Percentiles rank a stretch among this genome's conserved stretches.
Conservation (phyloP, 208 protist species). For the Trypanosoma boissoni region DNA sequence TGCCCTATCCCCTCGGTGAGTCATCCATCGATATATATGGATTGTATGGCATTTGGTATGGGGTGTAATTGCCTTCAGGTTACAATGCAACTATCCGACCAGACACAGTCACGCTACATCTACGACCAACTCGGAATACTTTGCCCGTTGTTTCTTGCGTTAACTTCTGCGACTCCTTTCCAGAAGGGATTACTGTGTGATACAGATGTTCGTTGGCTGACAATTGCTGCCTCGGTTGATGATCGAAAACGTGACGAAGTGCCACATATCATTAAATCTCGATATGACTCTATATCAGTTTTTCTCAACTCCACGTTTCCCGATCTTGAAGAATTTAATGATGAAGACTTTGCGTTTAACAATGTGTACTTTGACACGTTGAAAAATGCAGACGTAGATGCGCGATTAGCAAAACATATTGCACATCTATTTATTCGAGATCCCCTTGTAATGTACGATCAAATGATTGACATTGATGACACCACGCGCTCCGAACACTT, state of each 20-base stretch:
- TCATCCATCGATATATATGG: slow-evolving; percentile 97
- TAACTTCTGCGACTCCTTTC: slow-evolving; percentile 96
- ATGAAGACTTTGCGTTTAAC: slow-evolving; percentile 85
- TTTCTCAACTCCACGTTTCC: slow-evolving; percentile 80
- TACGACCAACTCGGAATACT: slow-evolving; percentile 97
- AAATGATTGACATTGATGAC: slow-evolving; percentile 95
- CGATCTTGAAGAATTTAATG: slow-evolving; percentile 87
- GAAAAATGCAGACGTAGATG: slow-evolving; percentile 88
- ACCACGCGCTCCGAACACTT: slow-evolving; percentile 94
- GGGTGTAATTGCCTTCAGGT: slow-evolving; percentile 97
- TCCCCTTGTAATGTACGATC: slow-evolving; percentile 96
- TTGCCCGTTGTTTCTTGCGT: slow-evolving; percentile 94
- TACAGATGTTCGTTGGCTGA: slow-evolving; percentile 96
- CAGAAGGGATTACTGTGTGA: slow-evolving; percentile 96
- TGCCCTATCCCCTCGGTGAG: slow-evolving; percentile 80
- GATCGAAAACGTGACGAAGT: slow-evolving; percentile 93
- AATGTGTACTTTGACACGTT: slow-evolving; percentile 72
- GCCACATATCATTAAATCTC: slow-evolving; percentile 93
- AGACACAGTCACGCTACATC: slow-evolving; percentile 92
- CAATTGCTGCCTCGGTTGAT: slow-evolving; percentile 96
- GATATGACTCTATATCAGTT: slow-evolving; percentile 95
- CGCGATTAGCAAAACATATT: slow-evolving; percentile 93
- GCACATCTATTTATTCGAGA: slow-evolving; percentile 98
- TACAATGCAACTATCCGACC: slow-evolving; percentile 94
- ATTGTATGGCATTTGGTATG: slow-evolving; percentile 99